Base-by-base conservation (phyloP, 2,329 filamentous ascomycete species). In the Talaromyces sp. region DNA sequence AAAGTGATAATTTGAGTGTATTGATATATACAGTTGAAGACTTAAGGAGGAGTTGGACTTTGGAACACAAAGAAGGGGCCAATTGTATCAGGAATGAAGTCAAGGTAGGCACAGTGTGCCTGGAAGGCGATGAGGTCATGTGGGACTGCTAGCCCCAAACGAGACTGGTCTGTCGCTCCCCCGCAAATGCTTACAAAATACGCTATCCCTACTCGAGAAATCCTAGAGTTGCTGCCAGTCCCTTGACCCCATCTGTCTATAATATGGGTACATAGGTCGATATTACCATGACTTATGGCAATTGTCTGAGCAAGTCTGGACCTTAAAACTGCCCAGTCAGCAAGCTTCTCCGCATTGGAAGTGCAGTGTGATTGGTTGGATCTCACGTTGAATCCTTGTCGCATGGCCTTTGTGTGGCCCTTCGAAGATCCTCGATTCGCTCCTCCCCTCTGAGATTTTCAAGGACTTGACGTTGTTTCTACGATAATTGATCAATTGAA, bases 61-160 rank as follows among this genome's bases (percentile, higher is more conserved):
- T 43, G 56, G 56, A 43, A 25, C 37, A 59, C 33, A 9, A 17
- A n/a, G 22, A 43, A 25, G 35, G 35, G 52, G 19, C 52, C 33
- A 15, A 57, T 17, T 33, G 35, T 41, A n/a, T 41, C 22, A 45
- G 37, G 25, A 59, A 27, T 1, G 35, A 43, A 31, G 37, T 27
- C 63, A 31, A 33, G 33, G 10, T 15, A 35, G 22, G 27, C 35
- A 11, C 35, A 22, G 22, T 15, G 64, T 59, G 41, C 43, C 64
- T 66, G 64, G 50, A 7, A 57, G 31, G 39, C 50, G 41, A 66
- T 66, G 64, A 66, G 52, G 60, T 66, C 64, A 66, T 66, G 52
- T 47, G 59, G 50, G 19, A 35, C 49, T 27, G 25, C 58, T 8
- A 19, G 31, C 27, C 27, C 25, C 7, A 25, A 35, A 41, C 17